These are phyloP conservation scores for Hyphopichia fennica DNA, from an alignment of 1,139 yeast species.

Conservation along the genomic window DNA sequence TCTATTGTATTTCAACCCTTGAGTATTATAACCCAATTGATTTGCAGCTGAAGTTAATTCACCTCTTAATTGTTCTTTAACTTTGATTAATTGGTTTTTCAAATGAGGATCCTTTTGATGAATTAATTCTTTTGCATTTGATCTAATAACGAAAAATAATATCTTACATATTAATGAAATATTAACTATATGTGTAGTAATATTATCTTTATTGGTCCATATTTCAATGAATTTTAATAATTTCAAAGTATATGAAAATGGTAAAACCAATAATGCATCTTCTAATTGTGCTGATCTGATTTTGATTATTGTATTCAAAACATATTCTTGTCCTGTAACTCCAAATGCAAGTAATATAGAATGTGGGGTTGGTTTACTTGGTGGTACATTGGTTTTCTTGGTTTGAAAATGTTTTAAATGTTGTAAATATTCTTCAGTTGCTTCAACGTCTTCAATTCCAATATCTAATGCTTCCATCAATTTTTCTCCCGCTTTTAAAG, in stretches of 20 bases:
- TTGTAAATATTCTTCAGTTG: slow-evolving; percentile 46
- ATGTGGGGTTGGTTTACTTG: slow-evolving; percentile 61
- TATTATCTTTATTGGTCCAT: slow-evolving; percentile 60
- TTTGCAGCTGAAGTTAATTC: slow-evolving; percentile 54
- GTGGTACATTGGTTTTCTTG: slow-evolving; percentile 45
- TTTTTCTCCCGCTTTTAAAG: slow-evolving; percentile 92
- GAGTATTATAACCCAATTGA: slow-evolving; percentile 82
- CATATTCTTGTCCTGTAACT: slow-evolving; percentile 74
- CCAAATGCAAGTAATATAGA: slow-evolving; percentile 71
- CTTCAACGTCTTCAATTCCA: slow-evolving; percentile 69
- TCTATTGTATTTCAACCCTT: slow-evolving; percentile 73
- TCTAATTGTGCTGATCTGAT: slow-evolving; percentile 85
- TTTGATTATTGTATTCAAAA: slow-evolving; percentile 64
- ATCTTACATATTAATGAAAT: slow-evolving; percentile 71
- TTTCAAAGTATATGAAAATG: slow-evolving; percentile 78
- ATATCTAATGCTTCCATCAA: slow-evolving; percentile 90
- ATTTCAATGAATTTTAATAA: slow-evolving; percentile 70
- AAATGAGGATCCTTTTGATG: slow-evolving; percentile 63
- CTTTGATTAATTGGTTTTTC: slow-evolving; percentile 57
- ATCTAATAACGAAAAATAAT: slow-evolving; percentile 67
- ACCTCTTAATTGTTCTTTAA: slow-evolving; percentile 55
- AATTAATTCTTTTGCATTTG: slow-evolving; percentile 74
- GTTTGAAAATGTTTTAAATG: slow-evolving; percentile 34
- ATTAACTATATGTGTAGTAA: slow-evolving; percentile 45
- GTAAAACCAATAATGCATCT: slow-evolving; percentile 86